phyloP scores from a whole-genome alignment of 192 early-diverging fungal genomes.

The Linderina pennispora region DNA sequence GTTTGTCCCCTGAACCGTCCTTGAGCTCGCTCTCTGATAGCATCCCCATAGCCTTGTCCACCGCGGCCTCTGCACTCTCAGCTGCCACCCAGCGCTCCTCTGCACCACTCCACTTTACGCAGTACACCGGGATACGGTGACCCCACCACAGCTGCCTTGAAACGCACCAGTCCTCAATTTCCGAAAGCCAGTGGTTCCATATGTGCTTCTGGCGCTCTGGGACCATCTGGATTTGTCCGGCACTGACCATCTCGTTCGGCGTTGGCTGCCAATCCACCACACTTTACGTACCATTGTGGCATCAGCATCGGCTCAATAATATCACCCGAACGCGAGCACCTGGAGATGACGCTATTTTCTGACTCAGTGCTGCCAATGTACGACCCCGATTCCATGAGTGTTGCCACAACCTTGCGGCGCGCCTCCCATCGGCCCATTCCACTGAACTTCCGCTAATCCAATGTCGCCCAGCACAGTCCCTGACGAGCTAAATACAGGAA shows the following conservation, averaged over 20 bases:
- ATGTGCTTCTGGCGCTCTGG: constrained; percentile 73
- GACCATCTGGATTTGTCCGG: constrained; percentile 58
- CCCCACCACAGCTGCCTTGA: constrained; percentile 99
- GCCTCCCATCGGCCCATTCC: constrained; percentile 77
- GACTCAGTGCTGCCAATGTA: constrained; percentile 76
- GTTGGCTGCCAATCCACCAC: constrained; percentile 64
- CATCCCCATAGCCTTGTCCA: constrained; percentile 20
- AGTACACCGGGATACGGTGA: constrained; percentile 89
- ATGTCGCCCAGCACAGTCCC: constrained; percentile 52
- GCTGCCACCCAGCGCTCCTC: constrained; percentile 29
- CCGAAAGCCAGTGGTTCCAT: constrained; percentile 84
- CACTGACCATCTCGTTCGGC: constrained; percentile 60
- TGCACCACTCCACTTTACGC: constrained; percentile 50
- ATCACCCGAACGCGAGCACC: constrained; percentile 79
- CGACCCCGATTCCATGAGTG: constrained; percentile 54
- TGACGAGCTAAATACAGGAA: constrained; percentile 81
- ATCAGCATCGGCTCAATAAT: constrained; percentile 92
- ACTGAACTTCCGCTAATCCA: constrained; percentile 2
- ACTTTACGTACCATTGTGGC: constrained; percentile 96
- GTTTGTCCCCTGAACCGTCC: neutral
- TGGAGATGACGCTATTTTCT: constrained; percentile 67
- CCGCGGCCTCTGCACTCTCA: constrained; percentile 17
- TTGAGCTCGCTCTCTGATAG: neutral
- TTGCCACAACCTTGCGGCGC: constrained; percentile 60
- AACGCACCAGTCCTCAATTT: constrained; percentile 95